Evolutionary conservation across 2,329 filamentous ascomycete genomes (phyloP).

Genomic region (Thelonectria olida): DNA sequence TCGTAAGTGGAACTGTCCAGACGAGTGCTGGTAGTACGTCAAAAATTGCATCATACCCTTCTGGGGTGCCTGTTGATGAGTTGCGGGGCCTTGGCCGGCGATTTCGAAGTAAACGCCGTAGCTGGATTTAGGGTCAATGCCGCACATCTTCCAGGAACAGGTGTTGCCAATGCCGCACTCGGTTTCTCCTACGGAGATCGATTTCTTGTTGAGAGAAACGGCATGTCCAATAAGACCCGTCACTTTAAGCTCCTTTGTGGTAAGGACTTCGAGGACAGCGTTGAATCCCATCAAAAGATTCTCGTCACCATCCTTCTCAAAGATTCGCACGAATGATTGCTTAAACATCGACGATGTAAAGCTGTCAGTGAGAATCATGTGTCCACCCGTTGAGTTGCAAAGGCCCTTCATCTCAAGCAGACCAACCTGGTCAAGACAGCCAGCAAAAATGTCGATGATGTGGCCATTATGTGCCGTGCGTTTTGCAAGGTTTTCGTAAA

Average conservation of each 20-base stretch:
- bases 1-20: conserved; percentile 93
- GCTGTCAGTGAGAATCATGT: conserved; percentile 98
- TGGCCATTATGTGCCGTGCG: conserved; percentile 96
- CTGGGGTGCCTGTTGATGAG: conserved; percentile 86
- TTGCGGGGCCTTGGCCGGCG: conserved; percentile 88
- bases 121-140: conserved; percentile 91
- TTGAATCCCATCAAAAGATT: conserved; percentile 99
- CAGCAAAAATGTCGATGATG: conserved; percentile 96
- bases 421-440: conserved; percentile 96
- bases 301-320: conserved; percentile 95
- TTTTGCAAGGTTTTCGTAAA: conserved; percentile 95
- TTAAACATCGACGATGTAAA: conserved; percentile 99
- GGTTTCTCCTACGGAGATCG: conserved; percentile 93
- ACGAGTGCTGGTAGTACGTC: conserved; percentile 98
- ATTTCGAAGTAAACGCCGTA: conserved; percentile 99
- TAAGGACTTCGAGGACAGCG: conserved; percentile 92
- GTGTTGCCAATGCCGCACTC: conserved; percentile 99
- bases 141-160: conserved; percentile 99
- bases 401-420: conserved; percentile 98
- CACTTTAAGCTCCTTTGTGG: conserved; percentile 97
- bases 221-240: conserved; percentile 97
- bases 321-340: conserved; percentile 96
- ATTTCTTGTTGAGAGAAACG: conserved; percentile 97
- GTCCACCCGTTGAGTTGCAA: conserved; percentile 93
- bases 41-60: conserved; percentile 98